A percentile compares a stretch with the other conserved stretches of the same genome.
Evolutionary conservation across 768 basidiomycete genomes (phyloP).

Genomic region (Mycena galopus): DNA sequence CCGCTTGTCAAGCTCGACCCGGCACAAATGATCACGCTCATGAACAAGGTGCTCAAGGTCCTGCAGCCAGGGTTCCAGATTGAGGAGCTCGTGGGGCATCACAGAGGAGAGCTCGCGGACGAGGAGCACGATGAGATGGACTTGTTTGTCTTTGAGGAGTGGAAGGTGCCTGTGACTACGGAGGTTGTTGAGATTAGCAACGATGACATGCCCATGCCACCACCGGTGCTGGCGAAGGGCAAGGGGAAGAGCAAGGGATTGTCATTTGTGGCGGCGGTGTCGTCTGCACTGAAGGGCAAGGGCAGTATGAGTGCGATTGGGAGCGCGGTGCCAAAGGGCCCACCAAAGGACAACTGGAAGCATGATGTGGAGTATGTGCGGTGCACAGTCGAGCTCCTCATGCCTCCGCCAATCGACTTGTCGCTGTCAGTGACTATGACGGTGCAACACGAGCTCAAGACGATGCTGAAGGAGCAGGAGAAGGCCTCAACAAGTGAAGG

Average conservation of each 20-base stretch:
- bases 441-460: slow-evolving; percentile 70
- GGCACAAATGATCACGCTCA: slow-evolving; percentile 56
- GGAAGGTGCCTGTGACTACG: slow-evolving; percentile 23
- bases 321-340: slow-evolving; percentile 32
- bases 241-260: slow-evolving; percentile 29
- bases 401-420: slow-evolving; percentile 74
- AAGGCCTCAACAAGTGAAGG: slow-evolving; percentile 43
- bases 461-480: slow-evolving; percentile 73
- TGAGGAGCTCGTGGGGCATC: slow-evolving; percentile 58
- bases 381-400: slow-evolving; percentile 56
- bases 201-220: slow-evolving; percentile 40
- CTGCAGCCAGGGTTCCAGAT: slow-evolving; percentile 72
- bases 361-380: slow-evolving; percentile 67
- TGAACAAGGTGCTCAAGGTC: slow-evolving; percentile 56
- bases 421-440: slow-evolving; percentile 66
- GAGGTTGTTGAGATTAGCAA: slow-evolving; percentile 40
- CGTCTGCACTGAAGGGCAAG: slow-evolving; percentile 28
- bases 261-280: slow-evolving; percentile 18
- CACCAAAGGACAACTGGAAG: slow-evolving; percentile 63
- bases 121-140: slow-evolving; percentile 68
- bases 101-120: slow-evolving; percentile 54
- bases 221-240: slow-evolving; percentile 15
- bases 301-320: slow-evolving; percentile 11
- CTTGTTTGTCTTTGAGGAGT: slow-evolving; percentile 54
- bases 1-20: slow-evolving; percentile 67